These are phyloP conservation scores for Xylariales sp. DNA, from an alignment of 2,329 filamentous ascomycete genomes.

Conservation along the genomic window DNA sequence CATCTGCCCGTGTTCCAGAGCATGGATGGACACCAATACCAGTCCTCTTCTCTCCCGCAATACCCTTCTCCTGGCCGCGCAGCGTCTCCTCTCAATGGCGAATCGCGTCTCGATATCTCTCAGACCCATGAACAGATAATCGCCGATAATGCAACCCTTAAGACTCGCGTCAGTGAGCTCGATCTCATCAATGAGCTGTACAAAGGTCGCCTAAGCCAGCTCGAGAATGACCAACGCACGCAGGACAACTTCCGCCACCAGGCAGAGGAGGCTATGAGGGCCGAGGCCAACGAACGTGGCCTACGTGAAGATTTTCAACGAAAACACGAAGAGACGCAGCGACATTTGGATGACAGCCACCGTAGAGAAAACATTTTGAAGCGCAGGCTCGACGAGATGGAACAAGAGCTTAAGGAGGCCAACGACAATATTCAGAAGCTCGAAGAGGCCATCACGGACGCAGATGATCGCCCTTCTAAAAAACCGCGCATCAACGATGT, in stretches of 20 bases:
- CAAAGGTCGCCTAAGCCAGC: constrained; percentile 68
- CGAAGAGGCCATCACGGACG: neutral
- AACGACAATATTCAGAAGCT: constrained; percentile 19
- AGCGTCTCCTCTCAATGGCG: constrained; percentile 46
- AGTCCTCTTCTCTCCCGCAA: constrained; percentile 44
- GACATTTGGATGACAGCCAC: constrained; percentile 71
- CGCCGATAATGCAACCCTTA: constrained; percentile 78
- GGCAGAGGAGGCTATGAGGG: constrained; percentile 50
- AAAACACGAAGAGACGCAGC: constrained; percentile 39
- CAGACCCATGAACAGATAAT: constrained; percentile 78
- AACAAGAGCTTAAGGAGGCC: constrained; percentile 44
- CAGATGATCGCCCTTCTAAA: constrained; percentile 8
- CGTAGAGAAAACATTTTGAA: constrained; percentile 78
- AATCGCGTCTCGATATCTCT: constrained; percentile 62
- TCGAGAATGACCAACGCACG: constrained; percentile 71
- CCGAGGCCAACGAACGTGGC: constrained; percentile 52
- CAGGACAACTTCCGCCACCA: constrained; percentile 46
- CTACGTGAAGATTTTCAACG: constrained; percentile 45
- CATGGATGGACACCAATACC: constrained; percentile 68
- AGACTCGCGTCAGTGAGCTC: constrained; percentile 90
- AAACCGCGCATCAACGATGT: constrained; percentile 8
- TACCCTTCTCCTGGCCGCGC: constrained; percentile 50
- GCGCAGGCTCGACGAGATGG: constrained; percentile 73
- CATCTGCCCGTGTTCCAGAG: constrained; percentile 77
- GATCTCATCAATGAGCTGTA: constrained; percentile 91